Base-by-base conservation (phyloP, 2,329 filamentous ascomycete species). In the Pestalotiopsis sp. region DNA sequence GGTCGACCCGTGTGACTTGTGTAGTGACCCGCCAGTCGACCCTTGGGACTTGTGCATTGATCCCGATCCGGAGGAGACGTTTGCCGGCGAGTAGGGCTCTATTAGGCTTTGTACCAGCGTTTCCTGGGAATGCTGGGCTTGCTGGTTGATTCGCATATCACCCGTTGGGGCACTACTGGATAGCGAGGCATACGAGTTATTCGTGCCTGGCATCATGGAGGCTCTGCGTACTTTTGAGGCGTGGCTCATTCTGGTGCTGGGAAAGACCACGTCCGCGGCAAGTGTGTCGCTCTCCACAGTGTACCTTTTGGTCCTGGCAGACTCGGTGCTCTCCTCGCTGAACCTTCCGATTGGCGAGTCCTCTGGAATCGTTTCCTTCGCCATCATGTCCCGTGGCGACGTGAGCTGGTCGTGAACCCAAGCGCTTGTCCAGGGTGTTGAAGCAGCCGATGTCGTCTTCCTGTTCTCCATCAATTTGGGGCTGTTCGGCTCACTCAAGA, bases 391-490 rank as follows among this genome's bases (percentile, higher is more conserved):
- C n/a, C 68, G 70, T 3, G 71, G 61, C 6, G 70, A 69, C 13
- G 70, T 66, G 13, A 69, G 72, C 66, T 75, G 73, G 20, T 75
- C 73, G 56, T 69, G 73, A 9, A 75, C 71, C 73, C 73, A 75
- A 2, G 71, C 73, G 12, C 70, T 70, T 52, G 68, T 75, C 13
- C 73, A 71, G 23, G 71, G 69, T 17, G 67, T 27, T 13, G 71
- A 61, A 13, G 67, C 52, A 2, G 59, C 41, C 13, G 56, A 20
- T 36, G 23, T 56, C 9, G 63, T 38, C 25, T 12, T 20, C 5
- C 49, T 45, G 25, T 56, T 56, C 20, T 39, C 63, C 11, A 11
- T 13, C 1, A 56, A 27, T 17, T 57, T 56, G 14, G 63, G 63
- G 17, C 41, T 66, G 11, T 23, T 57, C 11, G 63, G 63, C 13